Evolutionary conservation across 768 basidiomycete genomes (phyloP).

Genomic region (Rhodotorula diobovata): DNA sequence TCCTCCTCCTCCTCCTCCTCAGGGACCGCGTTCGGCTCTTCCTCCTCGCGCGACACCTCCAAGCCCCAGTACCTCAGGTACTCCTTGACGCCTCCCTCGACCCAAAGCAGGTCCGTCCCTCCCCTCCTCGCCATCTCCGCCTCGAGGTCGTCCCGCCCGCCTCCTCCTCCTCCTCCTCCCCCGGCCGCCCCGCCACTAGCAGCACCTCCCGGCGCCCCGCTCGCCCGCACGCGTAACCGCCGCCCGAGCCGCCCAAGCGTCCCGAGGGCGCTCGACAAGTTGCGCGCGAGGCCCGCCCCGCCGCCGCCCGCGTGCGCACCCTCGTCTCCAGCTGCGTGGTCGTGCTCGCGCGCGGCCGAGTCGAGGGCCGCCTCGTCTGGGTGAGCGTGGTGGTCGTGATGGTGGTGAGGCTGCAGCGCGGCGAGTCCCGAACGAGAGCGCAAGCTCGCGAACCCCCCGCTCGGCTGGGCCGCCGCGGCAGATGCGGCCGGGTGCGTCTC

Average conservation of each 20-base stretch:
- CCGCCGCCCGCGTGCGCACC: background rate
- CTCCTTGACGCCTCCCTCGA: slow-evolving; percentile 62
- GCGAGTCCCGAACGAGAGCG: background rate
- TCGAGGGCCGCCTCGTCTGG: too few species aligned
- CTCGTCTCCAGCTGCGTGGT: too few species aligned
- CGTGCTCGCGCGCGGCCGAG: background rate
- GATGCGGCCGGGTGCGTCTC: background rate
- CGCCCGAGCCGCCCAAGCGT: slow-evolving; percentile 72
- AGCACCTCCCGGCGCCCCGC: too few species aligned
- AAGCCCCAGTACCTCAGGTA: slow-evolving; percentile 51
- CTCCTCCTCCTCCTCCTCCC: background rate
- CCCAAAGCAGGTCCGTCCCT: slow-evolving; percentile 60
- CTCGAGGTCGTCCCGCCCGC: slow-evolving; percentile 59
- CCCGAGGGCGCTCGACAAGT: slow-evolving; percentile 74
- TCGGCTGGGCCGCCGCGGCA: background rate
- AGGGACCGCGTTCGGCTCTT: too few species aligned
- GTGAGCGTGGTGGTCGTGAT: too few species aligned
- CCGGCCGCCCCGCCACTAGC: background rate
- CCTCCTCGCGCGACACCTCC: background rate
- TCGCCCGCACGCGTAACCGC: background rate
- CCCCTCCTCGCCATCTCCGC: slow-evolving; percentile 61
- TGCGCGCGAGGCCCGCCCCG: slow-evolving; percentile 56
- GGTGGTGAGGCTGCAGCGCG: background rate
- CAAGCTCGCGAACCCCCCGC: background rate
- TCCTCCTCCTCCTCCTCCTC: background rate